phyloP scores from a whole-genome alignment of 2,329 filamentous ascomycete species.

The Ophiostoma angusticollis region DNA sequence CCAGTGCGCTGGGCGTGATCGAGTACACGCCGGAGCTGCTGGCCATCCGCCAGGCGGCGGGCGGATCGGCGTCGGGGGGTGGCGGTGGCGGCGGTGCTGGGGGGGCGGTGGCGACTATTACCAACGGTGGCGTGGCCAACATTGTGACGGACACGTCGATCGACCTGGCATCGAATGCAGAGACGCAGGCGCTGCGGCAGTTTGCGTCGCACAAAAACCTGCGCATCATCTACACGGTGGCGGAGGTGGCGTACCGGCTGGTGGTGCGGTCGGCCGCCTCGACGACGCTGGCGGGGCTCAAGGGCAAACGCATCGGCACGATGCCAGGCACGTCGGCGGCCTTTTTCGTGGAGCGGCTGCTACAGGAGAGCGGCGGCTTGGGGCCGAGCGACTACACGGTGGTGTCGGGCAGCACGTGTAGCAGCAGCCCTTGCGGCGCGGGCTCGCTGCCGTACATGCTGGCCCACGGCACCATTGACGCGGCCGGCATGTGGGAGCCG shows the following conservation, averaged over 20 bases:
- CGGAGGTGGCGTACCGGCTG: slow-evolving; percentile 23
- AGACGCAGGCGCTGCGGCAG: slow-evolving; percentile 23
- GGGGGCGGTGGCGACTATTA: slow-evolving; percentile 11
- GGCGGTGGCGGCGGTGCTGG: too few species aligned
- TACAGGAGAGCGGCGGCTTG: slow-evolving; percentile 18
- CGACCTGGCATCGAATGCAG: slow-evolving; percentile 23
- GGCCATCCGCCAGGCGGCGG: slow-evolving; percentile 14
- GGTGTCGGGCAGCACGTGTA: slow-evolving; percentile 18
- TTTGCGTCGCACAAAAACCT: slow-evolving; percentile 20
- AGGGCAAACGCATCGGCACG: slow-evolving; percentile 22
- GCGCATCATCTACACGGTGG: slow-evolving; percentile 21
- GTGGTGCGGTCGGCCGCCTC: slow-evolving; percentile 19
- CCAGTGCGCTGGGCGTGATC: slow-evolving; percentile 10
- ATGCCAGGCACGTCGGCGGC: slow-evolving; percentile 20
- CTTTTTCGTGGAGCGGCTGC: slow-evolving; percentile 21
- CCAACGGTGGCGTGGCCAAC: slow-evolving; percentile 21
- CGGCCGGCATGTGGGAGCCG: slow-evolving; percentile 24
- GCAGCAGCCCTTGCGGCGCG: slow-evolving; percentile 19
- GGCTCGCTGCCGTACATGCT: slow-evolving; percentile 21
- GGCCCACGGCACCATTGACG: slow-evolving; percentile 17
- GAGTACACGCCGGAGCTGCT: slow-evolving; percentile 14
- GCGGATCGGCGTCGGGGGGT: slow-evolving; percentile 1
- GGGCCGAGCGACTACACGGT: slow-evolving; percentile 18
- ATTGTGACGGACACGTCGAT: slow-evolving; percentile 16
- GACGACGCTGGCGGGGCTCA: slow-evolving; percentile 17